Conservation (phyloP, 2,329 filamentous ascomycete species). For the Venturiaceae sp. region DNA sequence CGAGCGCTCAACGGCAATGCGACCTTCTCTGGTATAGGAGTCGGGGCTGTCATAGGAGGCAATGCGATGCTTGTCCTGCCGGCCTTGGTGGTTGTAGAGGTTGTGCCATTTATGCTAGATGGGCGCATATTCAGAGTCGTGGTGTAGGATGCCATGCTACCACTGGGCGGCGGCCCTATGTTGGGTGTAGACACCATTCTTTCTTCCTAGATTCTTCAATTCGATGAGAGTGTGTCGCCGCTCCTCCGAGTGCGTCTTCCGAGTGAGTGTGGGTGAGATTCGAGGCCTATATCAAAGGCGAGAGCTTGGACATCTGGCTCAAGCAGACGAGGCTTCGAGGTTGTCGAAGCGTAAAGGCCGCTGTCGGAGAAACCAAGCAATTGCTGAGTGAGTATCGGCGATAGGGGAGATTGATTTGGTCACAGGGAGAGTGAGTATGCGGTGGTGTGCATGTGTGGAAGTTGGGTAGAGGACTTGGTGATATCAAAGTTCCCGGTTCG, state of each 20-base stretch:
- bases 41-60: background rate
- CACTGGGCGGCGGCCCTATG: background rate
- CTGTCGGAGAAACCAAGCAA: background rate
- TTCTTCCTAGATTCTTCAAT: background rate
- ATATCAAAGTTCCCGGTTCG: too few relatives aligned
- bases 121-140: constrained; percentile 5
- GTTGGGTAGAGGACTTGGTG: background rate
- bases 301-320: constrained; percentile 3
- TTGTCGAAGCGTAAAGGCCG: background rate
- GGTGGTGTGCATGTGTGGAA: background rate
- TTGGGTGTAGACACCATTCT: background rate
- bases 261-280: background rate
- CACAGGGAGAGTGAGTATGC: background rate
- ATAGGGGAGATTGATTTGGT: background rate
- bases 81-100: background rate
- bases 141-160: background rate
- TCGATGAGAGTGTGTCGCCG: background rate
- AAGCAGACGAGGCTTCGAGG: background rate
- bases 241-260: background rate
- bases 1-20: constrained; percentile 41
- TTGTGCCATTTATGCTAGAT: background rate
- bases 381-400: background rate
- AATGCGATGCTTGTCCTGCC: background rate
- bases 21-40: constrained; percentile 11
- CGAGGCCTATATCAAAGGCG: background rate